These are phyloP conservation scores for Leccinum fibrillosum DNA, from an alignment of 768 basidiomycete genomes.

Conservation along the genomic window DNA sequence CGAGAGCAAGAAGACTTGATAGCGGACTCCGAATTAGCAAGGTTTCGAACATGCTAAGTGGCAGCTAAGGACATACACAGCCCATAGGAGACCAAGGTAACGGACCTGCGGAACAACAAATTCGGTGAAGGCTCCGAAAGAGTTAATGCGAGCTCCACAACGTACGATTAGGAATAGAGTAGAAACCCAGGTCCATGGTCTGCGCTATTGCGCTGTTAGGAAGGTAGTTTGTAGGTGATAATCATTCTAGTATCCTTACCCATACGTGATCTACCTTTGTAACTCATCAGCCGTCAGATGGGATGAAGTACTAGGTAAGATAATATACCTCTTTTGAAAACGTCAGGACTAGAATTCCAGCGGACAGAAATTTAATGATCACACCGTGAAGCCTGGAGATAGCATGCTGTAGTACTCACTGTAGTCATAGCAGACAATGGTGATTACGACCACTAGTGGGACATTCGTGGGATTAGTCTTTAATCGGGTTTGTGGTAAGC, in stretches of 20 bases:
- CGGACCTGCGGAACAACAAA: not conserved
- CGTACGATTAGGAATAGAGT: not conserved
- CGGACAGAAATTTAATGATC: not conserved
- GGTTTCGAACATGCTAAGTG: not conserved
- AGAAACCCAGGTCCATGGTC: not conserved
- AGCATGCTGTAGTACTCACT: not conserved
- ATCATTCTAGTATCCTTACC: not conserved
- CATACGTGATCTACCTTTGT: slow-evolving; percentile 6
- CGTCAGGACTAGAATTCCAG: slow-evolving; percentile 6
- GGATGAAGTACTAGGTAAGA: not conserved
- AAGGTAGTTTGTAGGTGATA: not conserved
- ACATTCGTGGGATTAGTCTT: not conserved
- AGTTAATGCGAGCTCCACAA: not conserved
- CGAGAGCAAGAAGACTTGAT: not conserved
- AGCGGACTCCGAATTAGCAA: not conserved
- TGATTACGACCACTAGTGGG: slow-evolving; percentile 1
- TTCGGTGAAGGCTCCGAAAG: not conserved
- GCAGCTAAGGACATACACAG: not conserved
- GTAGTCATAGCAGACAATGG: slow-evolving; percentile 14
- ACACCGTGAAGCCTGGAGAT: not conserved
- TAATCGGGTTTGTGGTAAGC: not conserved
- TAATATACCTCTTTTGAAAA: slow-evolving; percentile 10
- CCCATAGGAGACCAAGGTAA: not conserved
- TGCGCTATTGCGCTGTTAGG: not conserved
- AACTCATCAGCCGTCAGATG: not conserved